Conservation (phyloP, 139 green algal genomes). For the Micromonas pusilla region DNA sequence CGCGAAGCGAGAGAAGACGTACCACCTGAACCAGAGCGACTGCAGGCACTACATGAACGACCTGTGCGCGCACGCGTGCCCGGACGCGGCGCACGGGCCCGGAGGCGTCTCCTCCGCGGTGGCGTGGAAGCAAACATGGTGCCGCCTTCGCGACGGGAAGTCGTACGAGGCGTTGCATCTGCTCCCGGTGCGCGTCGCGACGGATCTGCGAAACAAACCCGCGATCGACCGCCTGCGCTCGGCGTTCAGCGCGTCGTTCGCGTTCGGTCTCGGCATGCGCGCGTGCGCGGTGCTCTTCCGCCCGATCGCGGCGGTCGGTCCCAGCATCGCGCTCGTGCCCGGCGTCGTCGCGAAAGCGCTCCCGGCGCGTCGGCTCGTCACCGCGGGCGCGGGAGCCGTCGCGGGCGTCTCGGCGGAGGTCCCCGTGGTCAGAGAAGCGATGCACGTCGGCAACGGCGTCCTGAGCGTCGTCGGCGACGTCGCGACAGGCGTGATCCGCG, state of each 20-base stretch:
- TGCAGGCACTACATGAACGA: constrained; percentile 18
- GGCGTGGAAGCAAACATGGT: not conserved
- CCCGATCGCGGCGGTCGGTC: not conserved
- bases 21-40: not conserved
- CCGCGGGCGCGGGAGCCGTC: not conserved
- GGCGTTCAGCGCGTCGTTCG: not conserved
- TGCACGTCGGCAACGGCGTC: not conserved
- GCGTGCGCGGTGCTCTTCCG: not conserved
- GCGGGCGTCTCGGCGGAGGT: not conserved
- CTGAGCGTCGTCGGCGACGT: too few relatives aligned
- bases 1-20: not conserved
- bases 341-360: not conserved
- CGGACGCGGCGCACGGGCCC: not conserved
- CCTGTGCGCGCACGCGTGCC: not conserved
- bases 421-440: not conserved
- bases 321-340: not conserved
- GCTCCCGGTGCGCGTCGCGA: not conserved
- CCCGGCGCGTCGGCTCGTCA: not conserved
- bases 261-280: not conserved
- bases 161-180: not conserved
- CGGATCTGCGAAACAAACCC: not conserved
- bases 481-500: too few relatives aligned
- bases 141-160: not conserved
- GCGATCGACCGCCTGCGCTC: not conserved
- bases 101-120: not conserved